A percentile compares a stretch with the other conserved stretches of the same genome.
Conservation (phyloP, 1,284 basidiomycete genomes). For the Leccinum griseonigrum region DNA sequence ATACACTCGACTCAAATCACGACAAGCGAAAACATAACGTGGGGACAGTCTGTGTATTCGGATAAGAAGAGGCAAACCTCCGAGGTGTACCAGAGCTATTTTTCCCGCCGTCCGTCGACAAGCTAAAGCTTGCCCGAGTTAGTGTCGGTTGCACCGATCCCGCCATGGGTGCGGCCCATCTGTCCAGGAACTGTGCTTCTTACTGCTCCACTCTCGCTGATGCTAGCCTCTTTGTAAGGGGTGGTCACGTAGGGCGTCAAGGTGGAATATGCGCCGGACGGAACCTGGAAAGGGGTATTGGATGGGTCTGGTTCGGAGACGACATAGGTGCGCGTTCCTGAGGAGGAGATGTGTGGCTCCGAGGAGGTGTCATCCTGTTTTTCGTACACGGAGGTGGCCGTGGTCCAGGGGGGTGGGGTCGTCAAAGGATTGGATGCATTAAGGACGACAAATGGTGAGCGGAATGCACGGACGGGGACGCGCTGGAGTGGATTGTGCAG, state of each 20-base stretch:
- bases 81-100: conserved; percentile 16
- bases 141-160: conserved; percentile 33
- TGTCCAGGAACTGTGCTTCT: conserved; percentile 44
- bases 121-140: conserved; percentile 39
- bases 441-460: conserved; percentile 57
- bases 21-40: conserved; percentile 9
- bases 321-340: conserved; percentile 57
- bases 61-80: conserved; percentile 1
- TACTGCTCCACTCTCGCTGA: conserved; percentile 46
- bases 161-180: conserved; percentile 42
- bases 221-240: conserved; percentile 41
- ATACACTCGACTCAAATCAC: conserved; percentile 19
- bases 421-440: conserved; percentile 36
- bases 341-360: conserved; percentile 43
- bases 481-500: neutral
- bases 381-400: conserved; percentile 44
- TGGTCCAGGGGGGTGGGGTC: conserved; percentile 18
- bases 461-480: conserved; percentile 43
- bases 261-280: conserved; percentile 63
- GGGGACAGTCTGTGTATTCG: neutral
- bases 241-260: conserved; percentile 48
- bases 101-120: conserved; percentile 47
- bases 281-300: conserved; percentile 57
- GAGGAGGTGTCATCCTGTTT: conserved; percentile 51
- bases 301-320: conserved; percentile 64